Evolutionary conservation across 768 basidiomycete species (phyloP).

Genomic region (Russula olivacea): DNA sequence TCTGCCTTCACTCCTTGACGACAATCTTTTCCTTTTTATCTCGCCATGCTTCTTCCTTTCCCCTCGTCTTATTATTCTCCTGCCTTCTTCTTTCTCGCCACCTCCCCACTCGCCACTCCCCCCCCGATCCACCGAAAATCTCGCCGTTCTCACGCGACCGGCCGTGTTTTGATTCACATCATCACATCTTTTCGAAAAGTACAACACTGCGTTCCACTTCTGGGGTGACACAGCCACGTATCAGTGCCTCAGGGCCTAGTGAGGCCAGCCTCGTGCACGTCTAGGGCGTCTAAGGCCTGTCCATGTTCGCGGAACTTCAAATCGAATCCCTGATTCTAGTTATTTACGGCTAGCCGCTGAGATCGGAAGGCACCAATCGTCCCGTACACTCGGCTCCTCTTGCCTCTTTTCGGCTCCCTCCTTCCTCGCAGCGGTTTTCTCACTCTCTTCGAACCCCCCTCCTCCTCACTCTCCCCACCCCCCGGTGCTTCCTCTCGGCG

Average conservation of each 20-base stretch:
- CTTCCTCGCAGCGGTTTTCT: constrained; percentile 6
- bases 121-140: background rate
- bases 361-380: constrained; percentile 27
- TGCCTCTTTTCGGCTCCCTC: constrained; percentile 12
- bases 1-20: background rate
- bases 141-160: background rate
- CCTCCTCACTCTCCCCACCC: background rate
- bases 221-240: constrained; percentile 23
- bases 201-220: constrained; percentile 6
- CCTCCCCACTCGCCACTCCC: background rate
- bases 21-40: background rate
- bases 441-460: background rate
- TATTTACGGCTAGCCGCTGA: constrained; percentile 26
- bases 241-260: constrained; percentile 20
- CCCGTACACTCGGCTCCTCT: constrained; percentile 1
- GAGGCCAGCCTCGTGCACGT: constrained; percentile 18
- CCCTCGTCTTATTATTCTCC: background rate
- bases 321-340: constrained; percentile 14
- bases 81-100: too few relatives aligned
- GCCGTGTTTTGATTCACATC: constrained; percentile 4
- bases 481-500: constrained; percentile 8
- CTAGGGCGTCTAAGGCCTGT: constrained; percentile 7
- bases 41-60: background rate
- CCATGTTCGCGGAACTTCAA: constrained; percentile 21
- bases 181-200: constrained; percentile 1